Base-by-base conservation (phyloP, 2,329 filamentous ascomycete genomes). In the Leptographium galeiforme region DNA sequence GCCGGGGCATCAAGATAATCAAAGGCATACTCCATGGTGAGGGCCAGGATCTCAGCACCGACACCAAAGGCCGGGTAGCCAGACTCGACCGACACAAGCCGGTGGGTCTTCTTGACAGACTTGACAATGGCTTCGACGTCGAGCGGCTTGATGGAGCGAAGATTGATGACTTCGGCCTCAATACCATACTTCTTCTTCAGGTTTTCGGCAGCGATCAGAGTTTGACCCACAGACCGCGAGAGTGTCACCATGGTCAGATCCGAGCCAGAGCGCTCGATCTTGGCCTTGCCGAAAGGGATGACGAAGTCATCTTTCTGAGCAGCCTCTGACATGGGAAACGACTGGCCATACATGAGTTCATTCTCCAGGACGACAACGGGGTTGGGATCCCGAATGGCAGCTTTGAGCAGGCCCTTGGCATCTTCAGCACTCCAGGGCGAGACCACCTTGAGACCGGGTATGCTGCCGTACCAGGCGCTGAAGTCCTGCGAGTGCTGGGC, bases 401-500 rank as follows among this genome's bases (percentile, higher is more conserved):
- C 91, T 79, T 98, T 98, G 61, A 98, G 70, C 59, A 98, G 81
- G 71, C 93, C 93, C 81, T 98, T 98, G 68, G 93, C 93, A 68
- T 98, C 93, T 75, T 98, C 93, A 52, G 93, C 81, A 68, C 89
- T 95, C 87, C 90, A 98, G 57, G 93, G 93, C 34, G 87, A 79
- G 60, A 98, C 90, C 58, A 98, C 93, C 81, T 98, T 98, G 64
- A 98, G 76, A 62, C 93, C 93, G 51, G 93, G 93, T 64, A 98
- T 93, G 72, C 89, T 94, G 68, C 91, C 93, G 74, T 98, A 98
- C 93, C 93, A 98, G 58, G 91, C 89, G 51, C 88, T 88, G 78
- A 94, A 98, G 70, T 98, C 93, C 76, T 98, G 93, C 51, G 93
- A 97, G 79, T 98, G 93, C 78, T 98, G 93, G 57, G 93, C 93